Conservation (phyloP, 2,329 filamentous ascomycete species). For the Aureobasidium sp. region DNA sequence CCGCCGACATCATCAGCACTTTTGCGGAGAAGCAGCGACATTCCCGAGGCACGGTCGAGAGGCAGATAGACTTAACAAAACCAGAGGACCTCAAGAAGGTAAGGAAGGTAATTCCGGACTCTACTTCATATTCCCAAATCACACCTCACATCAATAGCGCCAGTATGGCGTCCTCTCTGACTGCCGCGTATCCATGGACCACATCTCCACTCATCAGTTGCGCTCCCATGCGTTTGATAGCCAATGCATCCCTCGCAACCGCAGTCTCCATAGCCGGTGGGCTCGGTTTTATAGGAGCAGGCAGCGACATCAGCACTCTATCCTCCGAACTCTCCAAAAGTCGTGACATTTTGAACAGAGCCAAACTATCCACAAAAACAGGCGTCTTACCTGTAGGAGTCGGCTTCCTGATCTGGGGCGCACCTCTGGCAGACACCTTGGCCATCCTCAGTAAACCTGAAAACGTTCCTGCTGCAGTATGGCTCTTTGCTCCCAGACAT, state of each 20-base stretch:
- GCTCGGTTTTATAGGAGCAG: constrained; percentile 37
- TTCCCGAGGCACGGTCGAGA: constrained; percentile 12
- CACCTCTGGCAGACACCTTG: constrained; percentile 37
- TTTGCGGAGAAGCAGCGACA: constrained; percentile 14
- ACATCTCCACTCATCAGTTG: constrained; percentile 50
- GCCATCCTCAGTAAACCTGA: constrained; percentile 41
- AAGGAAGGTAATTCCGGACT: neutral
- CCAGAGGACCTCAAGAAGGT: neutral
- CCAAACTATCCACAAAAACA: neutral
- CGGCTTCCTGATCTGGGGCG: constrained; percentile 52
- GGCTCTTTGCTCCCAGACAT: constrained; percentile 56
- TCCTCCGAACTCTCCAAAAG: constrained; percentile 23
- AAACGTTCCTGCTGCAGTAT: constrained; percentile 54
- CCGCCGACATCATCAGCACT: neutral
- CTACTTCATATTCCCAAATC: neutral
- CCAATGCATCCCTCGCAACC: constrained; percentile 49
- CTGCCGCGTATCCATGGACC: constrained; percentile 51
- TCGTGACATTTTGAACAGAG: constrained; percentile 19
- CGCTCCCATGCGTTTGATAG: constrained; percentile 64
- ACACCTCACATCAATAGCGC: neutral
- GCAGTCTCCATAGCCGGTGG: constrained; percentile 50
- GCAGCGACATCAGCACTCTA: constrained; percentile 30
- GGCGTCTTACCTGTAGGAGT: constrained; percentile 47
- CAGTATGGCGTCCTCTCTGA: neutral
- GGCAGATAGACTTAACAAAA: neutral